phyloP scores from a whole-genome alignment of 2,329 filamentous ascomycete species.

The Chaetomium sp. region DNA sequence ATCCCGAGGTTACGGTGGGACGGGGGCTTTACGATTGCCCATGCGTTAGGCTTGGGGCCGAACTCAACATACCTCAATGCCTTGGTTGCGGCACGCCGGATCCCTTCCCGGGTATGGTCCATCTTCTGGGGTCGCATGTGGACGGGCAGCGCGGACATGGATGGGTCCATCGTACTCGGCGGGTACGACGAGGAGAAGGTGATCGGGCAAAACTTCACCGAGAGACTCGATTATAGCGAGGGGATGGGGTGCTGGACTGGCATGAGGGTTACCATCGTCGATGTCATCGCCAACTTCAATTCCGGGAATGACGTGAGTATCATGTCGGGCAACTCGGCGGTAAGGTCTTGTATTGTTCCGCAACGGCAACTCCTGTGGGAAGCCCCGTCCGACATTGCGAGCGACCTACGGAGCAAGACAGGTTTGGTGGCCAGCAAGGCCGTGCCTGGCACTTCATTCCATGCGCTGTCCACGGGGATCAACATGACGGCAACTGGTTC shows the following conservation, averaged over 20 bases:
- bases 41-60: conserved; percentile 37
- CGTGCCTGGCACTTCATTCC: not conserved
- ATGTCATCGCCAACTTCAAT: conserved; percentile 36
- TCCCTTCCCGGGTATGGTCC: conserved; percentile 40
- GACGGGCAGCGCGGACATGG: conserved; percentile 32
- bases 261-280: conserved; percentile 36
- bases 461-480: conserved; percentile 10
- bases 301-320: conserved; percentile 37
- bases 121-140: conserved; percentile 44
- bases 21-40: conserved; percentile 35
- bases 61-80: conserved; percentile 41
- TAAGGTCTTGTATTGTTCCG: conserved; percentile 39
- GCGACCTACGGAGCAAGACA: conserved; percentile 29
- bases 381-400: conserved; percentile 30
- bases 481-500: conserved; percentile 10
- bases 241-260: conserved; percentile 37
- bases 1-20: conserved; percentile 38
- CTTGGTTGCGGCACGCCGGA: conserved; percentile 30
- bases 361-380: conserved; percentile 39
- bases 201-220: conserved; percentile 37
- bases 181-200: conserved; percentile 42
- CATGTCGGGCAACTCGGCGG: conserved; percentile 32
- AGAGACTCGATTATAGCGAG: conserved; percentile 34
- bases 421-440: too few species aligned
- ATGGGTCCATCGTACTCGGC: conserved; percentile 40